A percentile compares a stretch with the other conserved stretches of the same genome.
Evolutionary conservation across 257 asterid species (phyloP).

Genomic region (Pogostemon cablin): DNA sequence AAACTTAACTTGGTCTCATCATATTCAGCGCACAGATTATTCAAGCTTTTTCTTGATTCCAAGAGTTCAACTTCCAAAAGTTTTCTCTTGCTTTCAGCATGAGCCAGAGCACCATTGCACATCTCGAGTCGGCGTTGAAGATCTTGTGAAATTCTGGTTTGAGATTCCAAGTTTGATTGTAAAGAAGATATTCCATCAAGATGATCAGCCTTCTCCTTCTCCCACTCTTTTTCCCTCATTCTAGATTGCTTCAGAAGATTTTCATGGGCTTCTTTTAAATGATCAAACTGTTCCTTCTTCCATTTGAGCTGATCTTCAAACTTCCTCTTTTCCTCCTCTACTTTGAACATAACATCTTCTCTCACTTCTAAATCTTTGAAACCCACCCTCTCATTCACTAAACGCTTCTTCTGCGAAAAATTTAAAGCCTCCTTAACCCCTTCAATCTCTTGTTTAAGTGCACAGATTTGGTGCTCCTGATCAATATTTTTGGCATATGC

Average conservation of each 20-base stretch:
- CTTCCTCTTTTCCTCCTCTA: constrained; percentile 67
- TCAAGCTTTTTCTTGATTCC: constrained; percentile 58
- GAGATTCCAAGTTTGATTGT: constrained; percentile 67
- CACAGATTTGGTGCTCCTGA: constrained; percentile 52
- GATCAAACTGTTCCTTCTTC: constrained; percentile 88
- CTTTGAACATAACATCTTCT: constrained; percentile 51
- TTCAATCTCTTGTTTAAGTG: constrained; percentile 60
- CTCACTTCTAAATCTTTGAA: constrained; percentile 48
- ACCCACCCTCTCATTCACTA: constrained; percentile 39
- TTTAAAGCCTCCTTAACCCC: constrained; percentile 48
- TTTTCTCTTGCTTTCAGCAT: constrained; percentile 73
- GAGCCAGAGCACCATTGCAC: constrained; percentile 85
- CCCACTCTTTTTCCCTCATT: constrained; percentile 78
- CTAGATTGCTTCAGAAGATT: constrained; percentile 55
- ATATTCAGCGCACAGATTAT: constrained; percentile 61
- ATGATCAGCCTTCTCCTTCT: constrained; percentile 60
- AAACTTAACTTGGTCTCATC: constrained; percentile 66
- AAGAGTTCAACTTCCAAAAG: constrained; percentile 58
- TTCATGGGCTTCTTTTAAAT: constrained; percentile 77
- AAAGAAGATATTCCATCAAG: constrained; percentile 61
- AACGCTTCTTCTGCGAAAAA: constrained; percentile 45
- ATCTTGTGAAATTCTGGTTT: constrained; percentile 65
- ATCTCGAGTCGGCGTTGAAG: constrained; percentile 63
- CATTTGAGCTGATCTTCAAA: constrained; percentile 75
- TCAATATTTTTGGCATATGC: constrained; percentile 58